Evolutionary conservation across 176 grass and related monocot species (phyloP).

Genomic region (Carex parvula): DNA sequence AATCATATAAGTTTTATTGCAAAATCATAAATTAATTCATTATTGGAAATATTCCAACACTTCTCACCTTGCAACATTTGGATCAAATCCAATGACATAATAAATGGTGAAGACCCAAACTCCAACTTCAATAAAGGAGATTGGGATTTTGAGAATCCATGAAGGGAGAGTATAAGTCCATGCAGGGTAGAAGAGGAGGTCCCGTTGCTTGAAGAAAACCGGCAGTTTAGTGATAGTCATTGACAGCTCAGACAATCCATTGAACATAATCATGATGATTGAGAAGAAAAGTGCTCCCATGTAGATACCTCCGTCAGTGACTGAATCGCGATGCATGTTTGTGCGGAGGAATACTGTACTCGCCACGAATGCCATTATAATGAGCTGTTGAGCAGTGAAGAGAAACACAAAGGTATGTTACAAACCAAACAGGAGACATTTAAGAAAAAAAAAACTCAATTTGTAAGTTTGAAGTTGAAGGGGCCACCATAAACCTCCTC

Average conservation of each 20-base stretch:
- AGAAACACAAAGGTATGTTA: slow-evolving; percentile 1
- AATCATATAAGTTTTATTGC: too few relatives aligned
- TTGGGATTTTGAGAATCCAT: slow-evolving; percentile 86
- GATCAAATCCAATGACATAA: slow-evolving; percentile 79
- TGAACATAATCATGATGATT: slow-evolving; percentile 70
- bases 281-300: slow-evolving; percentile 73
- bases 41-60: not conserved
- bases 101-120: slow-evolving; percentile 71
- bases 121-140: slow-evolving; percentile 76
- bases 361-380: slow-evolving; percentile 59
- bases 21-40: too few relatives aligned
- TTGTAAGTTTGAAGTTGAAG: not conserved
- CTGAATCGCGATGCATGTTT: slow-evolving; percentile 37
- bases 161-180: slow-evolving; percentile 79
- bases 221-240: slow-evolving; percentile 78
- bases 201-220: slow-evolving; percentile 83
- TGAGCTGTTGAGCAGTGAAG: slow-evolving; percentile 46
- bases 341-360: slow-evolving; percentile 88
- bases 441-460: not conserved
- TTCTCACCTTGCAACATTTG: slow-evolving; percentile 55
- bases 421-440: not conserved
- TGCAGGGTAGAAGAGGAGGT: slow-evolving; percentile 81
- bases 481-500: not conserved
- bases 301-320: slow-evolving; percentile 41
- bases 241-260: slow-evolving; percentile 69